These are phyloP conservation scores for Teunomyces pallodes DNA, from an alignment of 805 yeast genomes.

Conservation along the genomic window DNA sequence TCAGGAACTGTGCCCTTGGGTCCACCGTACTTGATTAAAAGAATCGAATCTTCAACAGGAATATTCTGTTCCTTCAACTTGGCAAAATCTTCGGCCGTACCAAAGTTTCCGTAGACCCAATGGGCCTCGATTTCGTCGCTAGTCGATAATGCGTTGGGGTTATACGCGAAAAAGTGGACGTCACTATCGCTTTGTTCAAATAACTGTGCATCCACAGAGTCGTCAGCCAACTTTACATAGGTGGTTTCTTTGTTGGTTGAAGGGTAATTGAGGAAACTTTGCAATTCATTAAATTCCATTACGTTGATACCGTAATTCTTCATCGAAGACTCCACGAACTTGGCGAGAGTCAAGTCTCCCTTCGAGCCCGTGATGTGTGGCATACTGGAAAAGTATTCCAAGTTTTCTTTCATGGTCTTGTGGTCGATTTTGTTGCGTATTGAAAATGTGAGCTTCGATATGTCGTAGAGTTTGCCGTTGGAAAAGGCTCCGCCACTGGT, in stretches of 20 bases:
- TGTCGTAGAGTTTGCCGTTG: conserved; percentile 63
- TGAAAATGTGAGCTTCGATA: conserved; percentile 47
- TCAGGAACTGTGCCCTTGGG: conserved; percentile 22
- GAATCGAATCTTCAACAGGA: conserved; percentile 46
- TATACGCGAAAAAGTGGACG: conserved; percentile 52
- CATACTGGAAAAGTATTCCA: conserved; percentile 73
- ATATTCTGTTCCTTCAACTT: conserved; percentile 36
- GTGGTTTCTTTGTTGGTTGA: conserved; percentile 23
- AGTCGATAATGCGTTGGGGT: conserved; percentile 57
- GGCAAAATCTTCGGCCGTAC: conserved; percentile 54
- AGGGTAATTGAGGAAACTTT: conserved; percentile 68
- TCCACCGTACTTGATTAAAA: conserved; percentile 61
- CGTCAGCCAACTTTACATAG: conserved; percentile 30
- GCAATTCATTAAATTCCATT: conserved; percentile 50
- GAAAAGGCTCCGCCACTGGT: conserved; percentile 40
- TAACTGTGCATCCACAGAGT: conserved; percentile 37
- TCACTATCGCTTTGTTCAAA: conserved; percentile 27
- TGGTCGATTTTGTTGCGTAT: conserved; percentile 52
- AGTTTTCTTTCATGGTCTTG: conserved; percentile 57
- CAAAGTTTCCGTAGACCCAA: conserved; percentile 66
- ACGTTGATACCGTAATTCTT: conserved; percentile 52
- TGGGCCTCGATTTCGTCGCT: conserved; percentile 54
- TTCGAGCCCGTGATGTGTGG: conserved; percentile 87
- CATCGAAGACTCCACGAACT: conserved; percentile 61
- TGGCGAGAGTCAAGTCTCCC: conserved; percentile 74